A percentile compares a stretch with the other conserved stretches of the same genome.
Conservation (phyloP, 768 basidiomycete species). For the Termitomyces sp. region DNA sequence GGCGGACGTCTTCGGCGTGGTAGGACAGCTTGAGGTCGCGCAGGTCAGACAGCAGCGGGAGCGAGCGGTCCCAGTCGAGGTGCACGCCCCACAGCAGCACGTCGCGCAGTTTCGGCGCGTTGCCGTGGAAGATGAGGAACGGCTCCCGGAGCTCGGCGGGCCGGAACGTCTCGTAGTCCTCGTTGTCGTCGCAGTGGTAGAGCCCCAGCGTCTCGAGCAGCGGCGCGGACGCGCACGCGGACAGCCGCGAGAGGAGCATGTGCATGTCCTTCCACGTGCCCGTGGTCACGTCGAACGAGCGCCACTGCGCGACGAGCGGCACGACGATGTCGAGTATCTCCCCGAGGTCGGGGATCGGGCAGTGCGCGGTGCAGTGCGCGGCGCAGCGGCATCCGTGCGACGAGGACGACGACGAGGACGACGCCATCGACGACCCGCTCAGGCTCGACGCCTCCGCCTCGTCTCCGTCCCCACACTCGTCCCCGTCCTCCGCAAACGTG, state of each 20-base stretch:
- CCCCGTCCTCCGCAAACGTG: constrained; percentile 21
- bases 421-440: background rate
- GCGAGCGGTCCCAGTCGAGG: constrained; percentile 53
- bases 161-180: constrained; percentile 33
- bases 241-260: constrained; percentile 34
- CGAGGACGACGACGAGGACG: too few species aligned
- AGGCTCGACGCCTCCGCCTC: background rate
- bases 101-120: constrained; percentile 44
- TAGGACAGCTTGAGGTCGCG: constrained; percentile 53
- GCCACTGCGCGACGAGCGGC: constrained; percentile 54
- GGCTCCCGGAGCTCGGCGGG: constrained; percentile 33
- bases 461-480: constrained; percentile 18
- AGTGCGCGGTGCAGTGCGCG: too few species aligned
- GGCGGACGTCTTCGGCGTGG: constrained; percentile 59
- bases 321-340: constrained; percentile 37
- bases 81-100: constrained; percentile 66
- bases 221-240: constrained; percentile 41
- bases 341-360: constrained; percentile 26
- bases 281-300: constrained; percentile 40
- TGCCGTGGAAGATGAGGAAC: constrained; percentile 47
- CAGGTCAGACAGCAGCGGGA: constrained; percentile 39
- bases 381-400: too few species aligned
- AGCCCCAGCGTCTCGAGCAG: constrained; percentile 49
- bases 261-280: constrained; percentile 43
- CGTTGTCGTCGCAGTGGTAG: constrained; percentile 50